phyloP scores from a whole-genome alignment of 148 eudicot genomes.

The Agrostemma githago region DNA sequence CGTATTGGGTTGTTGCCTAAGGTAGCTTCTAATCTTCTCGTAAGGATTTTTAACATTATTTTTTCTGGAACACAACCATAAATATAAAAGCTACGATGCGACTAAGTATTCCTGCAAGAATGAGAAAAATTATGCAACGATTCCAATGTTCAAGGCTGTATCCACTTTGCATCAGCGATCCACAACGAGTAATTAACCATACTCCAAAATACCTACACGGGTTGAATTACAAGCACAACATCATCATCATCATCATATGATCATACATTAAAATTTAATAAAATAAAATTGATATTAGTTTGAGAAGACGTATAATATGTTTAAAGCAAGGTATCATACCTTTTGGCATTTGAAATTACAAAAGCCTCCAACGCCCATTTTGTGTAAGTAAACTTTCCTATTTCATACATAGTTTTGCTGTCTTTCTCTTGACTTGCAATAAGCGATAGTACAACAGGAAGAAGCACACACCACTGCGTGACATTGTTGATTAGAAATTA shows the following conservation, averaged over 20 bases:
- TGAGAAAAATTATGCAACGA: slow-evolving; percentile 45
- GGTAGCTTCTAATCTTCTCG: neutral
- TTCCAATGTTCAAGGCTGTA: slow-evolving; percentile 54
- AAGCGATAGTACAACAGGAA: slow-evolving; percentile 88
- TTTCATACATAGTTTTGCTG: slow-evolving; percentile 30
- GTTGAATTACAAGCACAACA: neutral
- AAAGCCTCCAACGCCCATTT: slow-evolving; percentile 96
- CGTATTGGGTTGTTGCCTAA: neutral
- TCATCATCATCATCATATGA: no score
- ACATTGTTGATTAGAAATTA: neutral
- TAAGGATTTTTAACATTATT: slow-evolving; percentile 21
- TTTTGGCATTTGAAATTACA: slow-evolving; percentile 83
- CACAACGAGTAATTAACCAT: slow-evolving; percentile 89
- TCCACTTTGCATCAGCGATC: slow-evolving; percentile 50
- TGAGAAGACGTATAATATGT: no score
- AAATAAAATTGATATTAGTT: no score
- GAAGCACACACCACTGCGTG: slow-evolving; percentile 81
- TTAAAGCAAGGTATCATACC: slow-evolving; percentile 36
- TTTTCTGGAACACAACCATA: slow-evolving; percentile 56
- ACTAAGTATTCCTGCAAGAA: slow-evolving; percentile 44
- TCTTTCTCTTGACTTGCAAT: slow-evolving; percentile 77
- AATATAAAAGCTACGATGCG: slow-evolving; percentile 62
- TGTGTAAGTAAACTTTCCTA: slow-evolving; percentile 51
- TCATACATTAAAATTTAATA: no score
- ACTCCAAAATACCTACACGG: slow-evolving; percentile 69